These are phyloP conservation scores for Colletotrichum zoysiae DNA, from an alignment of 2,329 filamentous ascomycete species.

Conservation along the genomic window DNA sequence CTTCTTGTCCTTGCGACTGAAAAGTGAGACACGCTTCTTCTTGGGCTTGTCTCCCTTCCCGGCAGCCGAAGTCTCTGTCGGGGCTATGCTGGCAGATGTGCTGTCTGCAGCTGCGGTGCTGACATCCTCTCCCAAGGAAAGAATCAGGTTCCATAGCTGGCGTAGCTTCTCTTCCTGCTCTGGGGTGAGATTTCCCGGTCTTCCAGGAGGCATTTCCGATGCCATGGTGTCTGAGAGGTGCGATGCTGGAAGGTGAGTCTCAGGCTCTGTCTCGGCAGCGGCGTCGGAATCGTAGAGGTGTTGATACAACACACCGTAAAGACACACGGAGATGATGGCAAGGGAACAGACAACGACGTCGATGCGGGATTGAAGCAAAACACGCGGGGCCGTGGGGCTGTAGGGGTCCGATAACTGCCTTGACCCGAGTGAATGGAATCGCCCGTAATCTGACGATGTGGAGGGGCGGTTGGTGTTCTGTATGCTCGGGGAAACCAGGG, in stretches of 20 bases:
- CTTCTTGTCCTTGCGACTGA: constrained; percentile 72
- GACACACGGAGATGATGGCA: constrained; percentile 36
- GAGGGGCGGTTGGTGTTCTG: constrained; percentile 1
- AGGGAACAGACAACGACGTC: constrained; percentile 31
- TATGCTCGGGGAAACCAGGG: not conserved
- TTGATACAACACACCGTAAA: constrained; percentile 34
- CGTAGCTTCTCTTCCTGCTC: constrained; percentile 91
- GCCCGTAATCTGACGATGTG: constrained; percentile 17
- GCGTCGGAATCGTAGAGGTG: not conserved
- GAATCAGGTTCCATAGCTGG: constrained; percentile 83
- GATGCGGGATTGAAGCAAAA: constrained; percentile 37
- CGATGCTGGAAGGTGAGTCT: not conserved
- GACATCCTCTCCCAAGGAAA: constrained; percentile 68
- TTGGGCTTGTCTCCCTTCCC: constrained; percentile 70
- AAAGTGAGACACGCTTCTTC: constrained; percentile 80
- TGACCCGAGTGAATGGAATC: constrained; percentile 6
- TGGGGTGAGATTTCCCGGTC: constrained; percentile 86
- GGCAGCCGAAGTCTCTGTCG: constrained; percentile 47
- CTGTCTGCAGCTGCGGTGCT: constrained; percentile 44
- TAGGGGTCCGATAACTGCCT: constrained; percentile 7
- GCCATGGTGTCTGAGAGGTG: constrained; percentile 52
- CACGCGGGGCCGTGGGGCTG: constrained; percentile 11
- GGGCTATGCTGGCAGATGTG: constrained; percentile 45
- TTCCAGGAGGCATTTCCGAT: constrained; percentile 70
- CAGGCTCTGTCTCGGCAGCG: constrained; percentile 10